Base-by-base conservation (phyloP, 2,329 filamentous ascomycete genomes). In the Aureobasidium uvarum region DNA sequence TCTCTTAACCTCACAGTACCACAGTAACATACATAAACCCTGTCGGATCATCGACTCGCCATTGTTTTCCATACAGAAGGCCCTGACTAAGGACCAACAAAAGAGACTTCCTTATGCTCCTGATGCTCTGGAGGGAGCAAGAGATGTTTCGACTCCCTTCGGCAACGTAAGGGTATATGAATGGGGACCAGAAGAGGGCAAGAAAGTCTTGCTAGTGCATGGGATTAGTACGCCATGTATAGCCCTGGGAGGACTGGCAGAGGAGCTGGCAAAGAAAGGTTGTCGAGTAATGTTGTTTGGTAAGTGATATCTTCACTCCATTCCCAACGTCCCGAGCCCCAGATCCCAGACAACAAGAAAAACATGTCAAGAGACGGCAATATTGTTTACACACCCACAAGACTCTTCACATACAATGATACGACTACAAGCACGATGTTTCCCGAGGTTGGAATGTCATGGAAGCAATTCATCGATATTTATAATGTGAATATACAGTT, bases 221-320 rank as follows among this genome's bases (percentile, higher is more conserved):
- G 92, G 92, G 5, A 93, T 95, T 71, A 90, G 86, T 58, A 95
- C 91, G 6, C 91, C 92, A 0, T 87, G 86, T 67, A 79, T 93
- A 55, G 83, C 89, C 0, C 77, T 94, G 20, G 86, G 86, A 2
- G 82, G 84, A 48, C 74, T 95, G 41, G 89, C 89, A 16, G 81
- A 86, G 72, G 84, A 82, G 62, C 81, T 96, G 60, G 89, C 84
- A 0, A 77, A 79, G 7, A 81, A 80, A 65, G 89, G 90, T 0
- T 92, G 85, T 74, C 82, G 91, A 67, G 91, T 96, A 2, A 88
- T 96, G 84, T 78, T 94, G 1, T 92, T 94, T 72, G 87, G 77
- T 85, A 77, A 76, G 83, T 81, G 11, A 7, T 31, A 2, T 14
- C 14, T 38, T 7, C 18, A 10, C 38, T 4, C 2, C 20, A n/a